Percentiles rank a stretch among this genome's conserved stretches.
Conservation (phyloP, 2,329 filamentous ascomycete genomes). For the Xylaria sp. region DNA sequence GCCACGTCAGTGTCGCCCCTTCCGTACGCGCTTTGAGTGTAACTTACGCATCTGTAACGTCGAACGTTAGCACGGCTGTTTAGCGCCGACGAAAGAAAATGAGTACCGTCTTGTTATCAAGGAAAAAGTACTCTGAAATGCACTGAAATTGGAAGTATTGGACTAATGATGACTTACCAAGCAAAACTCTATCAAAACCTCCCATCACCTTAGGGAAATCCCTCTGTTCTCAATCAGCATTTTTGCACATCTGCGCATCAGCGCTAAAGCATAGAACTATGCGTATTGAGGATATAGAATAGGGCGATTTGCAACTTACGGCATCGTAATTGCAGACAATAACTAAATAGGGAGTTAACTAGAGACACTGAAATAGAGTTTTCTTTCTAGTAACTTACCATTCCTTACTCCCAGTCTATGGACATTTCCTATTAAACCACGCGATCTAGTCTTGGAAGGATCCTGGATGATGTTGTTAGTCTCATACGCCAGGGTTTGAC, state of each 20-base stretch:
- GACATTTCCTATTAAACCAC: conserved; percentile 98
- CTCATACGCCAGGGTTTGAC: neutral
- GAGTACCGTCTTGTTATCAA: neutral
- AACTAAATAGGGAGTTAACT: conserved; percentile 55
- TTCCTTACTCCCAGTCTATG: conserved; percentile 95
- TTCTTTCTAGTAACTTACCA: conserved; percentile 37
- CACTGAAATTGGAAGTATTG: neutral
- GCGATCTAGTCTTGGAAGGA: conserved; percentile 90
- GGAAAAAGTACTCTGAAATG: neutral
- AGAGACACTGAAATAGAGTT: neutral
- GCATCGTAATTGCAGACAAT: conserved; percentile 97
- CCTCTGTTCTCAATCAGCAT: conserved; percentile 53
- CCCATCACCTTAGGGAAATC: conserved; percentile 96
- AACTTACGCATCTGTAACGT: conserved; percentile 63
- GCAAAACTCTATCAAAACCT: conserved; percentile 86
- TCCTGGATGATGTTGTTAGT: conserved; percentile 58
- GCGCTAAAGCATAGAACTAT: neutral
- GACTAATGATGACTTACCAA: conserved; percentile 24
- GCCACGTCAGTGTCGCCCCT: conserved; percentile 66
- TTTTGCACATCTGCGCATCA: neutral
- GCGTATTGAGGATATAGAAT: neutral
- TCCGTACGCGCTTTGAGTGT: neutral
- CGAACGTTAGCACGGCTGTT: conserved; percentile 12
- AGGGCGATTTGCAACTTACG: conserved; percentile 21
- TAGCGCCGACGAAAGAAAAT: neutral